A percentile compares a stretch with the other conserved stretches of the same genome.
These are phyloP conservation scores for Penicillium parvum DNA, from an alignment of 495 filamentous ascomycete genomes.

Conservation along the genomic window DNA sequence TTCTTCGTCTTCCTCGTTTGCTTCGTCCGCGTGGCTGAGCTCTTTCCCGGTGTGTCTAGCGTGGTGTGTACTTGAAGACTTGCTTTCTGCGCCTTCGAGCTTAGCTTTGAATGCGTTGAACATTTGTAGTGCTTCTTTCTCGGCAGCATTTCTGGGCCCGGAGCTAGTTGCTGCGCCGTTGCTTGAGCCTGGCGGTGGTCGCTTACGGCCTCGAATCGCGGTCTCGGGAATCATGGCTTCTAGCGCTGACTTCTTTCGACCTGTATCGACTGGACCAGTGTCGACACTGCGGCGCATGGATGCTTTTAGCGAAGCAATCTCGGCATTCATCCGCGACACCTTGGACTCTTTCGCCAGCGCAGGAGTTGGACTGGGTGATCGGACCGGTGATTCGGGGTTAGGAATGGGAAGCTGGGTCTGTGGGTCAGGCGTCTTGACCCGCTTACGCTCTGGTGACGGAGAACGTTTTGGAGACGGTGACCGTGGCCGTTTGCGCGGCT, in stretches of 20 bases:
- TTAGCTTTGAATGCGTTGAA: constrained; percentile 75
- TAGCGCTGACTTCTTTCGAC: constrained; percentile 61
- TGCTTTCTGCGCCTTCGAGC: constrained; percentile 59
- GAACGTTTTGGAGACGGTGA: constrained; percentile 25
- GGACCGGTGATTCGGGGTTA: constrained; percentile 46
- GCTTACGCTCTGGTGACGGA: constrained; percentile 25
- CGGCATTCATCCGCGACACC: constrained; percentile 77
- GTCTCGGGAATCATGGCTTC: constrained; percentile 82
- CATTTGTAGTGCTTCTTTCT: constrained; percentile 59
- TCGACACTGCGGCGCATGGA: constrained; percentile 81
- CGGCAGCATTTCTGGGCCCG: constrained; percentile 41
- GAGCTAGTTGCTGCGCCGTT: constrained; percentile 21
- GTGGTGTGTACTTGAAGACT: background rate
- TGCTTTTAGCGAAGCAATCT: constrained; percentile 85
- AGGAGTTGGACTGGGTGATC: constrained; percentile 47
- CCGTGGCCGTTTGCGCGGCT: constrained; percentile 27
- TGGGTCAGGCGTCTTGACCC: constrained; percentile 34
- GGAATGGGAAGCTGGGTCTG: constrained; percentile 41
- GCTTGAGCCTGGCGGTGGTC: constrained; percentile 52
- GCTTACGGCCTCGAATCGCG: constrained; percentile 74
- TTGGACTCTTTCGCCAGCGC: constrained; percentile 49
- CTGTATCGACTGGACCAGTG: constrained; percentile 48
- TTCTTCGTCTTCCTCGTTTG: constrained; percentile 59
- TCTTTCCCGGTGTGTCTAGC: background rate
- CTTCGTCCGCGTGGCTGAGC: constrained; percentile 14